Base-by-base conservation (phyloP, 2,329 filamentous ascomycete genomes). In the Fusarium mexicanum region DNA sequence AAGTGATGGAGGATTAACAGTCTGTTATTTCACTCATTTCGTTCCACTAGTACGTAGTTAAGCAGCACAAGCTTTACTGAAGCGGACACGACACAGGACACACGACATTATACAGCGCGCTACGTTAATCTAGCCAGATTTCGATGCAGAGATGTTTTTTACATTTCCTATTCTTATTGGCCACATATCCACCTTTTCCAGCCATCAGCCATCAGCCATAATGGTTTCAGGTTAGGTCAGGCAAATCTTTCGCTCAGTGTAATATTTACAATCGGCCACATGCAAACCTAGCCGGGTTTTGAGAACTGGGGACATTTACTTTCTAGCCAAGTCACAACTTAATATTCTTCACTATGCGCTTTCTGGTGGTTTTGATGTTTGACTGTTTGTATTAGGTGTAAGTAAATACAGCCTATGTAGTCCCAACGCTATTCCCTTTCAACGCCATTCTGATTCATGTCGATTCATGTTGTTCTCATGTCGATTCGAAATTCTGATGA, bases 361-460 rank as follows among this genome's bases (percentile, higher is more conserved):
- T 29, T 9, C 8, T 17, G 2, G 6, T 55, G 1, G 2, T 61
- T 55, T 9, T 20, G n/a, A 7, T 55, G 17, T 67, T 62, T 68
- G 38, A 68, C 38, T 47, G 51, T 38, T 58, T 64, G 24, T 69
- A 57, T 69, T 58, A 69, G 67, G 50, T 58, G 44, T 61, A 66
- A 22, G 46, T 61, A 11, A 29, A 16, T 68, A 68, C 65, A 61
- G 17, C 46, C 54, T 68, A 29, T 47, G 35, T 68, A 47, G 46
- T 43, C 35, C 40, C 63, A 68, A 43, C 35, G 65, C 65, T 68
- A 67, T 67, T 67, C 64, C 62, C n/a, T 37, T 41, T 29, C 65
- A 68, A 68, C 64, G 46, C 65, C 65, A 12, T 61, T 67, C 24
- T 26, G 51, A 29, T 46, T 31, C 40, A 47, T 47, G 20, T 41